These are phyloP conservation scores for Plenodomus lindquistii DNA, from an alignment of 2,329 filamentous ascomycete genomes.

Conservation along the genomic window DNA sequence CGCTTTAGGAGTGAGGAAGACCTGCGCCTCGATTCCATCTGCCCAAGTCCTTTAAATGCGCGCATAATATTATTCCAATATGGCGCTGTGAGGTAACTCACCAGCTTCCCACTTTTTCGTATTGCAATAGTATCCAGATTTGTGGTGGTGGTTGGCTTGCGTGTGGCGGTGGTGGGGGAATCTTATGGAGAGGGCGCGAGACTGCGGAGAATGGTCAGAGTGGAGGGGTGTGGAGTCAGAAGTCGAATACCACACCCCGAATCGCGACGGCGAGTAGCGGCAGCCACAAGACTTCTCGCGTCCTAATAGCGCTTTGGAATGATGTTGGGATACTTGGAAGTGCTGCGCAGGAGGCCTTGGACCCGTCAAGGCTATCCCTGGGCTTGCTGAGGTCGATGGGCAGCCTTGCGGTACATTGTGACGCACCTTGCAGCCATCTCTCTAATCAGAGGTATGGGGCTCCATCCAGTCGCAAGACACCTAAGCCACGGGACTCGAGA, in stretches of 20 bases:
- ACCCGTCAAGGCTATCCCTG: too few species aligned
- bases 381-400: too few species aligned
- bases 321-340: too few species aligned
- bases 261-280: background rate
- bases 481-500: too few species aligned
- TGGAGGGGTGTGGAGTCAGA: background rate
- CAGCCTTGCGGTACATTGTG: too few species aligned
- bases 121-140: background rate
- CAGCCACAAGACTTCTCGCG: too few species aligned
- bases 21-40: background rate
- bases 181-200: background rate
- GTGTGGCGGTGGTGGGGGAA: background rate
- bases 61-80: slow-evolving; percentile 3
- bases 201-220: background rate
- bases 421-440: too few species aligned
- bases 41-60: background rate
- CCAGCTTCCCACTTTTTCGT: slow-evolving; percentile 1
- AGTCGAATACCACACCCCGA: background rate
- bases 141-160: background rate
- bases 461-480: too few species aligned
- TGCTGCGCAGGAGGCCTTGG: too few species aligned
- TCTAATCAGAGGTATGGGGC: too few species aligned
- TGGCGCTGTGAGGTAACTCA: background rate
- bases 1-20: background rate
- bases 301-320: too few species aligned